Evolutionary conservation across 345 rosid genomes (phyloP).

Genomic region (Ceriops decandra): DNA sequence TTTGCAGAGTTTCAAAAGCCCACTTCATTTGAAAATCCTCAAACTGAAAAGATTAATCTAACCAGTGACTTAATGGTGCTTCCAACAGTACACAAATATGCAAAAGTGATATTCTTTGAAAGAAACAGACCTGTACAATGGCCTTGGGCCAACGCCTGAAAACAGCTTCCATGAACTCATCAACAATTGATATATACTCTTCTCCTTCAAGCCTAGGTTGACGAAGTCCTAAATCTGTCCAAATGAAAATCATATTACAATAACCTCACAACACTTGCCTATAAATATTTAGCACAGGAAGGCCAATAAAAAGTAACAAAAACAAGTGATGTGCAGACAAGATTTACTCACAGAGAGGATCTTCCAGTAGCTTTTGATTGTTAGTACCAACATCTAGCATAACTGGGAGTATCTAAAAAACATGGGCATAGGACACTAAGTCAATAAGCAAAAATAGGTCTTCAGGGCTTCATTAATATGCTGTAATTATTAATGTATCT

Average conservation of each 20-base stretch:
- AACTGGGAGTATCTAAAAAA: conserved; percentile 73
- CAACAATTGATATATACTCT: conserved; percentile 76
- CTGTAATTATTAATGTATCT: not conserved
- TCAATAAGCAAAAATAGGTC: not conserved
- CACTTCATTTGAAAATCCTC: conserved; percentile 99
- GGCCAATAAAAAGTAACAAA: not conserved
- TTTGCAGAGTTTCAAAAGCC: conserved; percentile 92
- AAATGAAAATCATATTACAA: conserved; percentile 12
- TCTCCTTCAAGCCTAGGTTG: conserved; percentile 95
- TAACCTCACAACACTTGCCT: not conserved
- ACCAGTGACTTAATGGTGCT: conserved; percentile 28
- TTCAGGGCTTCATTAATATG: not conserved
- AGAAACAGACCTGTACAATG: conserved; percentile 68
- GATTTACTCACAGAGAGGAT: conserved; percentile 73
- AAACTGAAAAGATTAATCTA: conserved; percentile 46
- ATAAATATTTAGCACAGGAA: conserved; percentile 1
- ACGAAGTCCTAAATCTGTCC: conserved; percentile 82
- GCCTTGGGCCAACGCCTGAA: conserved; percentile 96
- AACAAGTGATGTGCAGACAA: conserved; percentile 2
- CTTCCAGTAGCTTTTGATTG: conserved; percentile 81
- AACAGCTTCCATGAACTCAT: conserved; percentile 98
- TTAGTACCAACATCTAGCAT: conserved; percentile 97
- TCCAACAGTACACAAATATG: conserved; percentile 9
- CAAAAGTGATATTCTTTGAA: conserved; percentile 15
- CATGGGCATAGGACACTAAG: conserved; percentile 16